phyloP scores from a whole-genome alignment of 495 filamentous ascomycete species.

The Xylona heveae region DNA sequence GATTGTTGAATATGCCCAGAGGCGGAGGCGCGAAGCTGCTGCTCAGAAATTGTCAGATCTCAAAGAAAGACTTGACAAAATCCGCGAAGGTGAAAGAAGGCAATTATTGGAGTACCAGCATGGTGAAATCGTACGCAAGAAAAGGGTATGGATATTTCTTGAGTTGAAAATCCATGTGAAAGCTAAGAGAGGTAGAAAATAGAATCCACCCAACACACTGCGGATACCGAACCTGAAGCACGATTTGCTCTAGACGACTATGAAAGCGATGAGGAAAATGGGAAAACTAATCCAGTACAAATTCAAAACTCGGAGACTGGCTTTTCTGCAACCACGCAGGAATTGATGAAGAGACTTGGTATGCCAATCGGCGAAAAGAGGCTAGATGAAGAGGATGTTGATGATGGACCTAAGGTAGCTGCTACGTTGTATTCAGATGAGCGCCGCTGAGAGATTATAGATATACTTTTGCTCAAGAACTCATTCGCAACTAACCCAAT shows the following conservation, averaged over 20 bases:
- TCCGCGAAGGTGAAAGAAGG: slow-evolving; percentile 46
- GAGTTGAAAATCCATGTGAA: slow-evolving; percentile 4
- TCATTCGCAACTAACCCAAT: slow-evolving; percentile 86
- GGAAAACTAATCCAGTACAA: slow-evolving; percentile 7
- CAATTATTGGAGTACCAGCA: slow-evolving; percentile 26
- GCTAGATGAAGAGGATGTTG: slow-evolving; percentile 26
- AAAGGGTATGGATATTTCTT: slow-evolving; percentile 19
- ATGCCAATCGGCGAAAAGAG: slow-evolving; percentile 19
- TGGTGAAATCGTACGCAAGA: slow-evolving; percentile 25
- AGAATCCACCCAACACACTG: slow-evolving; percentile 14
- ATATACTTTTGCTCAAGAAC: slow-evolving; percentile 91
- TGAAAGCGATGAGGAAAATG: slow-evolving; percentile 39
- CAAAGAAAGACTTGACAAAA: slow-evolving; percentile 43
- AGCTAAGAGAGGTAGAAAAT: slow-evolving; percentile 8
- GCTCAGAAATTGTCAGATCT: slow-evolving; percentile 43
- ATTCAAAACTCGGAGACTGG: slow-evolving; percentile 12
- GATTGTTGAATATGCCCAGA: slow-evolving; percentile 57
- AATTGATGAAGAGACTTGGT: slow-evolving; percentile 31
- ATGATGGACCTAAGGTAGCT: slow-evolving; percentile 39
- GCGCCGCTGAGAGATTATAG: slow-evolving; percentile 13
- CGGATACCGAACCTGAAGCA: slow-evolving; percentile 35
- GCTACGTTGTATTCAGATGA: background rate
- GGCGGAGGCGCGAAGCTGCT: slow-evolving; percentile 44
- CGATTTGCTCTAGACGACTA: slow-evolving; percentile 66
- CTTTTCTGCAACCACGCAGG: slow-evolving; percentile 39